Conservation (phyloP, 1,284 basidiomycete genomes). For the Schizophyllum commune region DNA sequence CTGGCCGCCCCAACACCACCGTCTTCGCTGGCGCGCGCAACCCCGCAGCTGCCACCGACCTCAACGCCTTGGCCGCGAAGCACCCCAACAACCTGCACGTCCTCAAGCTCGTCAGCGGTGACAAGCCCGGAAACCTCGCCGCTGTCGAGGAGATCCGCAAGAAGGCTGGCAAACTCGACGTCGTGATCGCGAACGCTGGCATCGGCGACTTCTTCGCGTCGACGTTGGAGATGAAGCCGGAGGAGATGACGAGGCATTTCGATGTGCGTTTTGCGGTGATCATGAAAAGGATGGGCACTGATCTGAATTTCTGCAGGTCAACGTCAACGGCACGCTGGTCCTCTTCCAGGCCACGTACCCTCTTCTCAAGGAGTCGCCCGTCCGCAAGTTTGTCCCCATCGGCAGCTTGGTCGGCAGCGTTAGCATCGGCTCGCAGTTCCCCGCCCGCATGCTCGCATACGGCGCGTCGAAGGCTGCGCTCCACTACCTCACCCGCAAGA, state of each 20-base stretch:
- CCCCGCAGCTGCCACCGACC: not conserved
- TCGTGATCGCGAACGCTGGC: not conserved
- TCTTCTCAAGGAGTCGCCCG: not conserved
- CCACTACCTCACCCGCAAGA: not conserved
- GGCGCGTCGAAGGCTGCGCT: slow-evolving; percentile 2
- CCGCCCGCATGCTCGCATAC: not conserved
- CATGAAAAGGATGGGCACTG: not conserved
- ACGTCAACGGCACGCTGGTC: not conserved
- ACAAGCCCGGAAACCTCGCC: not conserved
- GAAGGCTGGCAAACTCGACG: not conserved
- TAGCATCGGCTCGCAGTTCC: not conserved
- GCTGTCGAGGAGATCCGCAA: not conserved
- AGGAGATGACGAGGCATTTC: not conserved
- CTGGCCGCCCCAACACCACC: slow-evolving; percentile 1
- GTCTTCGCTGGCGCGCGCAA: slow-evolving; percentile 2
- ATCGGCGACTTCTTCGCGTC: not conserved
- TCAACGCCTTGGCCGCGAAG: not conserved
- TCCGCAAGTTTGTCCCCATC: no score
- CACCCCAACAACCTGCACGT: not conserved
- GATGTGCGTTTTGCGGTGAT: not conserved
- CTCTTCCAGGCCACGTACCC: slow-evolving; percentile 1
- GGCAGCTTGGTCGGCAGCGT: not conserved
- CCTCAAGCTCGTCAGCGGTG: not conserved
- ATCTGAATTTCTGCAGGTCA: not conserved
- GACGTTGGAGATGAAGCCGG: not conserved